Conservation (phyloP, 2,329 filamentous ascomycete species). For the Coniella vitis region DNA sequence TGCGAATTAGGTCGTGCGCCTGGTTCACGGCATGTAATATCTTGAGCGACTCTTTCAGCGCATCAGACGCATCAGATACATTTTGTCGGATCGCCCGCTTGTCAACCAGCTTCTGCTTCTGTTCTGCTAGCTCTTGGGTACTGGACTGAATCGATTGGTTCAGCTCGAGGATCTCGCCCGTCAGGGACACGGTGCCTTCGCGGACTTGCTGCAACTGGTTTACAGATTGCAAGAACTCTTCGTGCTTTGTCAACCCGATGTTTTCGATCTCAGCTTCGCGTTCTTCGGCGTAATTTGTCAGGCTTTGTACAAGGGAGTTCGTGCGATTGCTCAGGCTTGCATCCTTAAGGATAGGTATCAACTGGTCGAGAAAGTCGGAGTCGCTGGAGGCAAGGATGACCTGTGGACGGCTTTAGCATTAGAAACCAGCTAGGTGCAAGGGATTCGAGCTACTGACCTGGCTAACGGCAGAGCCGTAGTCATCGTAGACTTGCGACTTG, state of each 20-base stretch:
- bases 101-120: slow-evolving; percentile 91
- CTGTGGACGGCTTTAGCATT: slow-evolving; percentile 38
- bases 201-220: slow-evolving; percentile 89
- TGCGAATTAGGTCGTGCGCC: slow-evolving; percentile 82
- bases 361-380: slow-evolving; percentile 87
- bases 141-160: slow-evolving; percentile 94
- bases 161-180: slow-evolving; percentile 81
- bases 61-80: slow-evolving; percentile 85
- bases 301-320: slow-evolving; percentile 65
- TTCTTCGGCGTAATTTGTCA: slow-evolving; percentile 76
- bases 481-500: slow-evolving; percentile 20
- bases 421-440: slow-evolving; percentile 1
- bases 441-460: slow-evolving; percentile 17
- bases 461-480: slow-evolving; percentile 23
- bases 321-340: slow-evolving; percentile 70
- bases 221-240: slow-evolving; percentile 90
- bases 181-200: slow-evolving; percentile 82
- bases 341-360: slow-evolving; percentile 92
- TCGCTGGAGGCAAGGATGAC: slow-evolving; percentile 90
- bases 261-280: slow-evolving; percentile 88
- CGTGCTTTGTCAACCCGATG: slow-evolving; percentile 92
- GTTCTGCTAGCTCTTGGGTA: slow-evolving; percentile 86
- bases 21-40: slow-evolving; percentile 90
- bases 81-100: slow-evolving; percentile 90
- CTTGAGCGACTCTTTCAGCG: slow-evolving; percentile 83